phyloP scores from a whole-genome alignment of 306 rosid species.

The Abrus pulchellus region DNA sequence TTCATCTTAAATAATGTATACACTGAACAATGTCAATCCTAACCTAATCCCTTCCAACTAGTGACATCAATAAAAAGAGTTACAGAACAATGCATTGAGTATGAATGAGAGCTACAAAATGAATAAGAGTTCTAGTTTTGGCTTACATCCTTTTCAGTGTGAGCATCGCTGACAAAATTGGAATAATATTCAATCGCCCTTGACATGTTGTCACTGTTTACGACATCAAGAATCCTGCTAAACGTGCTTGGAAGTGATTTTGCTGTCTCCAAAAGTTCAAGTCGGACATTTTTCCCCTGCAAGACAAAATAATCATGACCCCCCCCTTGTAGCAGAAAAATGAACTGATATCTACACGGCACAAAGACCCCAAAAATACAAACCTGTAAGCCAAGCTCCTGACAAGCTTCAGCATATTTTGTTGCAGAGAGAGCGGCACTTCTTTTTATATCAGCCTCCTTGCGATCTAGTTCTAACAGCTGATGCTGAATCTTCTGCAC shows the following conservation, averaged over 20 bases:
- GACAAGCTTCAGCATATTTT: slow-evolving; percentile 93
- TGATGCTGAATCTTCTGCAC: slow-evolving; percentile 98
- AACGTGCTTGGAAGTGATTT: slow-evolving; percentile 85
- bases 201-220: slow-evolving; percentile 70
- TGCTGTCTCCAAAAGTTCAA: slow-evolving; percentile 90
- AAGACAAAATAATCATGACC: slow-evolving; percentile 39
- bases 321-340: neutral
- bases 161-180: slow-evolving; percentile 86
- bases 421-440: slow-evolving; percentile 80
- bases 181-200: slow-evolving; percentile 84
- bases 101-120: slow-evolving; percentile 33
- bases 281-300: slow-evolving; percentile 85
- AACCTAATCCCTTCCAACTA: slow-evolving; percentile 13
- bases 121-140: slow-evolving; percentile 30
- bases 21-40: slow-evolving; percentile 34
- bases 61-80: slow-evolving; percentile 18
- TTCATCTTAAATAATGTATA: slow-evolving; percentile 43
- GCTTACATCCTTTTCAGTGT: slow-evolving; percentile 84
- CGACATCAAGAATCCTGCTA: slow-evolving; percentile 73
- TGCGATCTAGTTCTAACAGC: slow-evolving; percentile 88
- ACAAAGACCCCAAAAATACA: slow-evolving; percentile 37
- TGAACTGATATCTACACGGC: slow-evolving; percentile 2
- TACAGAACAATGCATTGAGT: slow-evolving; percentile 28
- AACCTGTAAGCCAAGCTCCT: slow-evolving; percentile 97
- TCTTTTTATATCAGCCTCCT: slow-evolving; percentile 92